Base-by-base conservation (phyloP, 2,329 filamentous ascomycete species). In the Clathrospora elynae region DNA sequence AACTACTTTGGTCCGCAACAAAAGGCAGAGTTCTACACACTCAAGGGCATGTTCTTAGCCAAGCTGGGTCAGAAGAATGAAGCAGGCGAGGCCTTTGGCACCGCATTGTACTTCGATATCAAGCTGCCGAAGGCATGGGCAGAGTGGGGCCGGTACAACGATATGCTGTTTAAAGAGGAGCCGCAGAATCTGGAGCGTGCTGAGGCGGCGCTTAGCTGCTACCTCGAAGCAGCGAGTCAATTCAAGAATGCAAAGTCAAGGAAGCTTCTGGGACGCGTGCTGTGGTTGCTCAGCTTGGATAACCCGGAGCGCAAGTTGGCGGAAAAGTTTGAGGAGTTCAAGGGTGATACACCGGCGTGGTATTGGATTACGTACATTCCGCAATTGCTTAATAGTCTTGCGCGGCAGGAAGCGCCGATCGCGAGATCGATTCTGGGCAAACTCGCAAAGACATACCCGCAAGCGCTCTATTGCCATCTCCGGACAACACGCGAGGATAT, bases 331-430 rank as follows among this genome's bases (percentile, higher is more conserved):
- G 90, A 96, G 54, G 89, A 92, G 57, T 99, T 93, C 75, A 96
- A 97, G 76, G 93, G 93, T 36, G 95, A 99, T 59, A 95, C 90
- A 2, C 90, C 91, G 0, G 90, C 95, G 9, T 99, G 93, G 93
- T 99, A 97, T 73, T 99, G 93, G 93, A 96, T 97, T 57, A 97
- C 92, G 0, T 99, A 95, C 68, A 97, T 99, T 52, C 93, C 93
- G 12, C 93, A 99, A 71, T 80, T 99, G 28, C 82, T 99, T 20
- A 92, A 90, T 29, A 93, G 92, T 37, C 78, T 99, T 35, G 89
- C 88, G 2, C 86, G 96, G 64, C 91, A 92, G 59, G 95, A 99
- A 71, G 92, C 90, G 9, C 84, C 85, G 4, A 86, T 95, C 33
- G 88, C 92, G 30, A 87, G 93, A 66, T 82, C 83, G 35, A 89